Conservation (phyloP, 768 basidiomycete species). For the Hemileccinum rubropunctum region DNA sequence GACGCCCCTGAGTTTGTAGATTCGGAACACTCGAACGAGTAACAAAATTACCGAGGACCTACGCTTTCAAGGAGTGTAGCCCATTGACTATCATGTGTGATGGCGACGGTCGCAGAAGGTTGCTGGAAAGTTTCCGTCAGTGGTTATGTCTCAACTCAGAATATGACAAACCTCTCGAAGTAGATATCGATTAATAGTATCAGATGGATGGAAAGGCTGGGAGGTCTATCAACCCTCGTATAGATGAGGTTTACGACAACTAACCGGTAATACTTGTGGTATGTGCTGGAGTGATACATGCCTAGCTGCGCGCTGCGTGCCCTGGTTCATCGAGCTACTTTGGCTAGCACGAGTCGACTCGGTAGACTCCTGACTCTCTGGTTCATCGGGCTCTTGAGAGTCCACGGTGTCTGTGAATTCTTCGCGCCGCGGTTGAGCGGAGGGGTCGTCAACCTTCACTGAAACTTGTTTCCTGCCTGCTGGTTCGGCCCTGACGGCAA, state of each 20-base stretch:
- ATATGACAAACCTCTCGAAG: neutral
- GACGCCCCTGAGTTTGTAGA: neutral
- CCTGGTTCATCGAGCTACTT: neutral
- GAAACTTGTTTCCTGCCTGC: neutral
- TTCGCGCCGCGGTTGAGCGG: neutral
- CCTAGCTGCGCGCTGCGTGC: neutral
- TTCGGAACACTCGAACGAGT: neutral
- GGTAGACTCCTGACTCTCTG: too few species aligned
- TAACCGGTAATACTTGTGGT: neutral
- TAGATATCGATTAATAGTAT: neutral
- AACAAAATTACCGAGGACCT: neutral
- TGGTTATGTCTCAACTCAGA: neutral
- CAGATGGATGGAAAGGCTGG: neutral
- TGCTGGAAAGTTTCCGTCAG: neutral
- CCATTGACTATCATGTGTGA: slow-evolving; percentile 8
- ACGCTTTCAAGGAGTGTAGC: slow-evolving; percentile 1
- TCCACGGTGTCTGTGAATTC: neutral
- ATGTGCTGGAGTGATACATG: neutral
- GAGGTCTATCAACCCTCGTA: neutral
- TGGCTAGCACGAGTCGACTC: neutral
- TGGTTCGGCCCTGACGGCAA: neutral
- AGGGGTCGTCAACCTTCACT: neutral
- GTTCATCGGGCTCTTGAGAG: neutral
- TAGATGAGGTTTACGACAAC: neutral
- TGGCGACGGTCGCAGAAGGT: neutral